phyloP scores from a whole-genome alignment of 1,284 basidiomycete genomes.

The Rhizoctonia solani region DNA sequence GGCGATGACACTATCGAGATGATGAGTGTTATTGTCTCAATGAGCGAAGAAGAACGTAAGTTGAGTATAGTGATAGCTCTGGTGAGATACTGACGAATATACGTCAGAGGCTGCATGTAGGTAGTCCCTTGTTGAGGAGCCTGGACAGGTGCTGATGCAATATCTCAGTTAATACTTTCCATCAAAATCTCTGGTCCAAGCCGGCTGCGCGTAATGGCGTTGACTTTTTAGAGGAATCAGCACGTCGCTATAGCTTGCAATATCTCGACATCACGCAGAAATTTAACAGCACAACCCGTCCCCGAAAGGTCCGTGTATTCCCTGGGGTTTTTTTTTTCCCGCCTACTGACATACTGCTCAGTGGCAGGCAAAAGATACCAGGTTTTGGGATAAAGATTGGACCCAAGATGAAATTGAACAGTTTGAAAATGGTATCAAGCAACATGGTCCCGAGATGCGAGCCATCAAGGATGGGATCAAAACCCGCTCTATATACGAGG shows the following conservation, averaged over 20 bases:
- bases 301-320: slow-evolving; percentile 34
- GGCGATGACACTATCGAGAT: slow-evolving; percentile 74
- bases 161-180: slow-evolving; percentile 7
- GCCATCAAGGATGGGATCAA: slow-evolving; percentile 75
- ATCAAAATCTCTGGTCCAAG: slow-evolving; percentile 35
- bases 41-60: slow-evolving; percentile 68
- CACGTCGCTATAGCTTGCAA: slow-evolving; percentile 65
- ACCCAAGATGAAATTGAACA: slow-evolving; percentile 67
- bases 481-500: slow-evolving; percentile 69
- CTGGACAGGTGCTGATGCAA: not conserved
- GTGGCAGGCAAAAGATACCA: slow-evolving; percentile 74
- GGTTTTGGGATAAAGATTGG: slow-evolving; percentile 74
- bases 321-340: not conserved
- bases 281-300: slow-evolving; percentile 19
- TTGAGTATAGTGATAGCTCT: slow-evolving; percentile 33
- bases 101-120: slow-evolving; percentile 17
- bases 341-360: slow-evolving; percentile 45
- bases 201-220: slow-evolving; percentile 55
- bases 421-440: slow-evolving; percentile 74
- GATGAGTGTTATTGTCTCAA: slow-evolving; percentile 62
- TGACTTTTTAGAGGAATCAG: slow-evolving; percentile 77
- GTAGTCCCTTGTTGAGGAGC: not conserved
- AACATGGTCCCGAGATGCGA: slow-evolving; percentile 76
- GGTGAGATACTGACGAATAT: not conserved
- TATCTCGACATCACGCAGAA: slow-evolving; percentile 45